Base-by-base conservation (phyloP, 1,284 basidiomycete genomes). In the Cryptococcus sp. region DNA sequence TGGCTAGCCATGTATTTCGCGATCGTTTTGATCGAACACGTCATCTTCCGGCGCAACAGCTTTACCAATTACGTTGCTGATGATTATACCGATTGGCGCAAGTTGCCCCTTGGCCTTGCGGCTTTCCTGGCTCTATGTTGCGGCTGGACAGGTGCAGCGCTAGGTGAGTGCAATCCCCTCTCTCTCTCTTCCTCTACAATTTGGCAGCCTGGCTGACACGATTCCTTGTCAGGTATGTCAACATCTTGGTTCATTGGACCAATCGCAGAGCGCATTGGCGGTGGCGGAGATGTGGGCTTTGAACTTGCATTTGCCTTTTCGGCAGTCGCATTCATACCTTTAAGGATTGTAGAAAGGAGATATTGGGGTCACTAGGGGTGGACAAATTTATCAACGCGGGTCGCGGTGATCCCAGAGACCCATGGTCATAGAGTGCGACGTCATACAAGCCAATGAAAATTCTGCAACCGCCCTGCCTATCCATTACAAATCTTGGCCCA, bases 1-100 rank as follows among this genome's bases (percentile, higher is more conserved):
- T 67, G 65, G 65, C 46, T 61, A 10, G 59, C 65, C 6, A 54
- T 67, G 44, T 67, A 64, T 49, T 51, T 64, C 4, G 62, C 61
- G 16, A 72, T 79, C 46, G 57, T 79, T 19, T 40, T 75, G 40
- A 67, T 73, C 52, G 78, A 80, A 62, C 77, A 79, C 64, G 65
- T 70, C 55, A 70, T 80, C 57, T 78, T 79, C 72, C 70, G 78
- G 37, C 57, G 61, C 22, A 72, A 69, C 22, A 59, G 60, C 15
- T 78, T 70, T 63, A n/a, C 43, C 19, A 72, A 69, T 41, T 78
- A 77, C 63, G 67, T 78, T 48, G 69, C 81, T n/a, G 73, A 75
- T 17, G 64, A 65, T 29, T 74, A 77, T 64, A 67, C 68, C 54
- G 64, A 66, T 29, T 61, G 60, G 45, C 48, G 58, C n/a, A 59